These are phyloP conservation scores for Aspergillus latus DNA, from an alignment of 2,329 filamentous ascomycete species.

Conservation along the genomic window DNA sequence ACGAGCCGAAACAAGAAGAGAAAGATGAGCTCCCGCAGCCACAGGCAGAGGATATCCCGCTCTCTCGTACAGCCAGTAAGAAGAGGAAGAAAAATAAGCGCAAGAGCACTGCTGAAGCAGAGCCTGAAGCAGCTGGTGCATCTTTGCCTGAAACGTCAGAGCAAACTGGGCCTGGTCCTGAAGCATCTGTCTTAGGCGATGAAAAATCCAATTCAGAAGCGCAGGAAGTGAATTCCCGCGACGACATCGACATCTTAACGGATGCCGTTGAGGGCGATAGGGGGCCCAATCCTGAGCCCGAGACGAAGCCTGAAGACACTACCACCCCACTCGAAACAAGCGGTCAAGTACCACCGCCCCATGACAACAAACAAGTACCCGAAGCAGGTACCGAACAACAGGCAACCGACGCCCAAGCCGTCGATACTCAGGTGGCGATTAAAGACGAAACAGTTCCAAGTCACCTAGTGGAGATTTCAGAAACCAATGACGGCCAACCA, in stretches of 20 bases:
- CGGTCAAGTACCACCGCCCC: constrained; percentile 15
- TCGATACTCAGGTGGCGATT: constrained; percentile 7
- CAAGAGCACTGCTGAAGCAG: constrained; percentile 13
- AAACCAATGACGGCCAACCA: constrained; percentile 24
- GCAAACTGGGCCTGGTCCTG: not conserved
- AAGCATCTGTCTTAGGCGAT: constrained; percentile 15
- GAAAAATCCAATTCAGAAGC: constrained; percentile 15
- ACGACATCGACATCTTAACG: not conserved
- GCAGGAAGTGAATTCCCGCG: not conserved
- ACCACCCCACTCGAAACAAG: constrained; percentile 18
- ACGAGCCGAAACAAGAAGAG: constrained; percentile 2
- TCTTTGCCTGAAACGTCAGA: constrained; percentile 3
- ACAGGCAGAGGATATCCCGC: constrained; percentile 11
- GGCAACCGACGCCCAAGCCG: not conserved
- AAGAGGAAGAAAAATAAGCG: constrained; percentile 27
- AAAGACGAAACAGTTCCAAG: constrained; percentile 9
- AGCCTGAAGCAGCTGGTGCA: constrained; percentile 5
- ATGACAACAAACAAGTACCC: constrained; percentile 4
- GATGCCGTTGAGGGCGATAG: not conserved
- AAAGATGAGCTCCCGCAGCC: not conserved
- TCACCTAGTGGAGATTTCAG: constrained; percentile 19
- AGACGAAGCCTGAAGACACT: constrained; percentile 12
- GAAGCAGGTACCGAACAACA: constrained; percentile 11
- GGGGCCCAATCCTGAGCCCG: constrained; percentile 13
- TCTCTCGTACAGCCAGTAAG: constrained; percentile 21